These are phyloP conservation scores for Penium margaritaceum DNA, from an alignment of 139 green algal species.

Conservation along the genomic window DNA sequence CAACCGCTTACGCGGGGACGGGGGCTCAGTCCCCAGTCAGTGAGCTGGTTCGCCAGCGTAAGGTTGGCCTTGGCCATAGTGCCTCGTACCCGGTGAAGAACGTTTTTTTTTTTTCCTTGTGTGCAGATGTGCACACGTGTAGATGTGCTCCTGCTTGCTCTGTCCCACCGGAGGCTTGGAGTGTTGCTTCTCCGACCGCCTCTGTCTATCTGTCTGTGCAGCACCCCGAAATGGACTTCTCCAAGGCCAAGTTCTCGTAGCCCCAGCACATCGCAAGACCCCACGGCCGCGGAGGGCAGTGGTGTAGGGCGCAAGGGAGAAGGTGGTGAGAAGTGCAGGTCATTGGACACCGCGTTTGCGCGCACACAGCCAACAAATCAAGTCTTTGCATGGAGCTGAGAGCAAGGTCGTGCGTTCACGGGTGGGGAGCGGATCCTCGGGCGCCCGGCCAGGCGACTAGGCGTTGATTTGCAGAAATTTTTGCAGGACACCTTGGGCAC, in stretches of 20 bases:
- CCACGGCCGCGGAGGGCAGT: background rate
- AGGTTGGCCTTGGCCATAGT: background rate
- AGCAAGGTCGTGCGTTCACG: too few species aligned
- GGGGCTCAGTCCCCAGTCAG: background rate
- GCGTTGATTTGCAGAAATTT: too few species aligned
- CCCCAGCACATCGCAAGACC: background rate
- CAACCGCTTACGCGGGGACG: background rate
- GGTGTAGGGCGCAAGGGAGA: background rate
- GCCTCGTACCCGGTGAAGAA: background rate
- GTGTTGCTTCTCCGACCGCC: background rate
- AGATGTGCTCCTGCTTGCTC: background rate
- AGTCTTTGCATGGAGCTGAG: too few species aligned
- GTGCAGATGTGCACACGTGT: background rate
- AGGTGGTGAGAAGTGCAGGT: background rate
- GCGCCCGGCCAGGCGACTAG: too few species aligned
- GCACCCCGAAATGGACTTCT: slow-evolving; percentile 40
- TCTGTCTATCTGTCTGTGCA: slow-evolving; percentile 1
- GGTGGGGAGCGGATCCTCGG: too few species aligned
- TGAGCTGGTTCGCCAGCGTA: background rate
- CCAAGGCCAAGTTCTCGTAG: slow-evolving; percentile 25
- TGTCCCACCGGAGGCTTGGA: background rate
- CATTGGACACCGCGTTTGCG: background rate
- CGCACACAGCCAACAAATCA: too few species aligned
- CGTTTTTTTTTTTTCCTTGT: too few species aligned
- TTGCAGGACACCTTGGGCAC: too few species aligned